These are phyloP conservation scores for Linanthus parryae DNA, from an alignment of 148 eudicot species.

Conservation along the genomic window DNA sequence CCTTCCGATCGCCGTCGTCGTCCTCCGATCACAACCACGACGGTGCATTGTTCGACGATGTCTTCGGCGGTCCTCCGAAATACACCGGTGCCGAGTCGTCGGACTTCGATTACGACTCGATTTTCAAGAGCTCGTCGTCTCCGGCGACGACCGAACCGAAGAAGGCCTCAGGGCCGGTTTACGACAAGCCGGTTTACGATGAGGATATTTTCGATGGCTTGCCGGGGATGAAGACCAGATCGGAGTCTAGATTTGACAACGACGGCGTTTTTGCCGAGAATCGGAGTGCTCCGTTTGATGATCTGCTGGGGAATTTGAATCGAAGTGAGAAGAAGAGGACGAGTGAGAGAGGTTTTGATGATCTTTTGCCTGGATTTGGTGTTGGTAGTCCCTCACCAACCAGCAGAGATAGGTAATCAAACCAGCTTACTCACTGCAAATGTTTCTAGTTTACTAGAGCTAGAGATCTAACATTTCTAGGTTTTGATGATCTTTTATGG, in stretches of 20 bases:
- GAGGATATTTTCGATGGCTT: conserved; percentile 62
- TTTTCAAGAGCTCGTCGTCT: conserved; percentile 44
- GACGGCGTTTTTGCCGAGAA: conserved; percentile 43
- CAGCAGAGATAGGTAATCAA: too few relatives aligned
- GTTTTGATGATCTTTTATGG: too few relatives aligned
- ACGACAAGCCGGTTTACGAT: conserved; percentile 89
- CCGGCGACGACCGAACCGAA: not conserved
- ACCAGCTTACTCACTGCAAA: too few relatives aligned
- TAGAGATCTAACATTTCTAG: too few relatives aligned
- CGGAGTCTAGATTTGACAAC: conserved; percentile 19
- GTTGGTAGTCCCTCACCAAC: conserved; percentile 20
- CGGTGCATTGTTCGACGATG: conserved; percentile 29
- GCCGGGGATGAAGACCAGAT: conserved; percentile 50
- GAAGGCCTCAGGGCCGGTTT: conserved; percentile 68
- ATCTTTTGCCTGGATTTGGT: conserved; percentile 82
- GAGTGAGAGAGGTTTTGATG: conserved; percentile 53
- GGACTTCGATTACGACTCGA: conserved; percentile 53
- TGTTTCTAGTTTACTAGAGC: too few relatives aligned
- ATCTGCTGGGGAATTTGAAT: conserved; percentile 64
- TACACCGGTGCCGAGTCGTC: conserved; percentile 9
- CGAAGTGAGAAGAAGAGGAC: conserved; percentile 23
- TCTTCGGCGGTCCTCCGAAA: conserved; percentile 34
- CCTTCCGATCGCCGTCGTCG: conserved; percentile 20
- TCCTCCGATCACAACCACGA: conserved; percentile 9
- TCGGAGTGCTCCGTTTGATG: conserved; percentile 48